Percentiles rank a stretch among this genome's conserved stretches.
These are phyloP conservation scores for Phytophthora nicotianae DNA, from an alignment of 352 stramenopile species.

Conservation along the genomic window DNA sequence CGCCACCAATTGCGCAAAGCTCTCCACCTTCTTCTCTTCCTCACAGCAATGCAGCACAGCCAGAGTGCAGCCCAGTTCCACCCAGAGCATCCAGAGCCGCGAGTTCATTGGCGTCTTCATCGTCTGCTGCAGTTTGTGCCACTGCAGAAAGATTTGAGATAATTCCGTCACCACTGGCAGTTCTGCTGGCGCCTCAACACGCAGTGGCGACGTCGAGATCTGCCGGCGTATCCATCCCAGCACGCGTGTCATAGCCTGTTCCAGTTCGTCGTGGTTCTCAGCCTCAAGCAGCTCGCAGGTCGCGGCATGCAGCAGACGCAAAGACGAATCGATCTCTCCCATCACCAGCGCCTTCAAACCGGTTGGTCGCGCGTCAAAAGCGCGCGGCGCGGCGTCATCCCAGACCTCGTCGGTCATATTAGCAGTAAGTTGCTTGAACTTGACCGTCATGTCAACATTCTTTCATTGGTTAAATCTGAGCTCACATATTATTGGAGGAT, in stretches of 20 bases:
- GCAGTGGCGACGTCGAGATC: conserved; percentile 9
- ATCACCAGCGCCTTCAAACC: conserved; percentile 17
- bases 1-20: conserved; percentile 7
- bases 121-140: conserved; percentile 25
- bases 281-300: conserved; percentile 7
- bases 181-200: not conserved
- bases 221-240: conserved; percentile 26
- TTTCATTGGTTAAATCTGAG: not conserved
- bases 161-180: conserved; percentile 5
- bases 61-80: conserved; percentile 33
- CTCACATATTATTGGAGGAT: not conserved
- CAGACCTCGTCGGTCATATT: conserved; percentile 7
- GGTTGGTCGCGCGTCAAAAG: not conserved
- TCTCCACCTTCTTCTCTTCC: not conserved
- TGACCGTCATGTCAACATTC: conserved; percentile 12
- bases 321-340: conserved; percentile 14
- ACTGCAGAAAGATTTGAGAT: conserved; percentile 26
- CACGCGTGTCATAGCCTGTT: conserved; percentile 10
- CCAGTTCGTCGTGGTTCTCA: conserved; percentile 17
- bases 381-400: not conserved
- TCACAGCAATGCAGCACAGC: conserved; percentile 22
- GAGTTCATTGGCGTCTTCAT: conserved; percentile 13
- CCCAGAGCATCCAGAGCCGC: conserved; percentile 41
- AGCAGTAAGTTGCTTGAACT: conserved; percentile 16
- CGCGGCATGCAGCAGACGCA: conserved; percentile 13